Evolutionary conservation across 2,329 filamentous ascomycete species (phyloP).

Genomic region (Exophiala bonariae): DNA sequence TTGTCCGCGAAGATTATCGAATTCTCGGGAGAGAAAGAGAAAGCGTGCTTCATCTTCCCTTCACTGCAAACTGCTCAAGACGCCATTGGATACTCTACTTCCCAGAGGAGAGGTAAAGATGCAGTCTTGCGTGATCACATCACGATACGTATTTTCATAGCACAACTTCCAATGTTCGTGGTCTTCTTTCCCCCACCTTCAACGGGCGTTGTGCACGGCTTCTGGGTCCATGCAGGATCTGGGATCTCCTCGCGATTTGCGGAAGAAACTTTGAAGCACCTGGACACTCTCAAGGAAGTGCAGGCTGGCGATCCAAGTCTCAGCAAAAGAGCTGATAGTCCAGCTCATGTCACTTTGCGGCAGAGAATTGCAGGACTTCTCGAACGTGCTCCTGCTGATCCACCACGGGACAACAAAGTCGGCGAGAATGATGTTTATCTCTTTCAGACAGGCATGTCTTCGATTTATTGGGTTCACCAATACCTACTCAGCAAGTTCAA

Average conservation of each 20-base stretch:
- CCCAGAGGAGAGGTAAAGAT: constrained; percentile 1
- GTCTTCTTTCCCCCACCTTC: constrained; percentile 16
- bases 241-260: constrained; percentile 23
- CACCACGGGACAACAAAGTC: neutral
- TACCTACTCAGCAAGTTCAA: constrained; percentile 38
- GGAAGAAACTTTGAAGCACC: constrained; percentile 9
- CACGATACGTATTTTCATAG: constrained; percentile 8
- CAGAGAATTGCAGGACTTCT: constrained; percentile 12
- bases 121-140: constrained; percentile 5
- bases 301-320: neutral
- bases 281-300: constrained; percentile 14
- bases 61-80: constrained; percentile 6
- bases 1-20: constrained; percentile 11
- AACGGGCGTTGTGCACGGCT: neutral
- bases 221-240: constrained; percentile 18
- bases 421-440: constrained; percentile 50
- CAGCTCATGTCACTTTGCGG: constrained; percentile 5
- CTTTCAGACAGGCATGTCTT: constrained; percentile 57
- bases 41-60: constrained; percentile 13
- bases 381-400: constrained; percentile 8
- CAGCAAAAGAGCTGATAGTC: neutral
- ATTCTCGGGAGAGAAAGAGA: constrained; percentile 2
- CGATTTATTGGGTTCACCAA: constrained; percentile 47
- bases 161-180: constrained; percentile 4
- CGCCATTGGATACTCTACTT: constrained; percentile 12